Evolutionary conservation across 305 asterid genomes (phyloP).

Genomic region (Fraxinus velutina): DNA sequence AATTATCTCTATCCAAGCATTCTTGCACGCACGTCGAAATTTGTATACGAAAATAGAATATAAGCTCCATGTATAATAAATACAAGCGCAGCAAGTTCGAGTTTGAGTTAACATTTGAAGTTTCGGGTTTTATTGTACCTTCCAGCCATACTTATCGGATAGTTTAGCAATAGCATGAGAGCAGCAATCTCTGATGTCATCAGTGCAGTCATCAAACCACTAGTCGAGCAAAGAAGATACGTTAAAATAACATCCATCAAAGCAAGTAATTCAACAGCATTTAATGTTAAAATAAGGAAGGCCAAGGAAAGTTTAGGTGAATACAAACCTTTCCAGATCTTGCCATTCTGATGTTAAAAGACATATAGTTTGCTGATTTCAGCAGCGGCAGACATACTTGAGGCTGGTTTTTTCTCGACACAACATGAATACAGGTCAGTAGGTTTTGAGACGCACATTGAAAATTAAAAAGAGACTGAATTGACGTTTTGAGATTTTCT

Average conservation of each 20-base stretch:
- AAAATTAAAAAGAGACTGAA: background rate
- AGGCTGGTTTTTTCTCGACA: conserved; percentile 44
- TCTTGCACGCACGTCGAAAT: background rate
- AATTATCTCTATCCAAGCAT: background rate
- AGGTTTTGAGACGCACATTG: background rate
- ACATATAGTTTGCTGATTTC: conserved; percentile 41
- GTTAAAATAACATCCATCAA: background rate
- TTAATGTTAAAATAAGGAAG: background rate
- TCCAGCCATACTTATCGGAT: conserved; percentile 61
- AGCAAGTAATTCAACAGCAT: background rate
- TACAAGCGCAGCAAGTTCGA: background rate
- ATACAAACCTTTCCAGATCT: conserved; percentile 61
- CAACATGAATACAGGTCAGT: conserved; percentile 6
- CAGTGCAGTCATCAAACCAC: conserved; percentile 90
- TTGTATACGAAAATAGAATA: background rate
- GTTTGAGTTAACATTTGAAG: background rate
- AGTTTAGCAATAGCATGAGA: conserved; percentile 52
- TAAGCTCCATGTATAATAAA: background rate
- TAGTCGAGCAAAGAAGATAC: conserved; percentile 20
- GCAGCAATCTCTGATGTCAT: conserved; percentile 66
- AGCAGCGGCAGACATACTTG: conserved; percentile 55
- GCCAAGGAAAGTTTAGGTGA: background rate
- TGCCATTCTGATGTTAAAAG: conserved; percentile 57
- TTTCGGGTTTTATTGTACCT: conserved; percentile 36
- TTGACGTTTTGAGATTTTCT: background rate